A percentile compares a stretch with the other conserved stretches of the same genome.
Evolutionary conservation across 2,329 filamentous ascomycete species (phyloP).

Genomic region (Thermochaetoides dissita): DNA sequence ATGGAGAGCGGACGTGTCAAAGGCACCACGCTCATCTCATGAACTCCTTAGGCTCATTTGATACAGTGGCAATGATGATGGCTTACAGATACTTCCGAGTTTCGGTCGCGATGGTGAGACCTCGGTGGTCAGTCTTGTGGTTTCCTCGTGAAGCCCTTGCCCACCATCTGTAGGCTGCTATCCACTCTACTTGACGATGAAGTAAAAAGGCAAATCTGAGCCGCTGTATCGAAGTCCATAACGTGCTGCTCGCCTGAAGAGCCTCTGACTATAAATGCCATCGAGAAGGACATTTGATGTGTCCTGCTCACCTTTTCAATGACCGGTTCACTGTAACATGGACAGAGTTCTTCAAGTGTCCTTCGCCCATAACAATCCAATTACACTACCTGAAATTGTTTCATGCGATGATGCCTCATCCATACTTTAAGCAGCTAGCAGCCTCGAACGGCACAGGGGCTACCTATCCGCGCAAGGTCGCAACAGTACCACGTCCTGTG

Average conservation of each 20-base stretch:
- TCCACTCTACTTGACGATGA: constrained; percentile 18
- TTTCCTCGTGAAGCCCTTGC: constrained; percentile 35
- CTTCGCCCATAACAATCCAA: too few species aligned
- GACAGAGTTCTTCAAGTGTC: too few species aligned
- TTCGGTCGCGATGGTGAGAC: constrained; percentile 17
- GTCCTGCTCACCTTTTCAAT: not conserved
- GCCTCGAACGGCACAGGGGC: too few species aligned
- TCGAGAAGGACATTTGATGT: not conserved
- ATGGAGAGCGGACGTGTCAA: constrained; percentile 59
- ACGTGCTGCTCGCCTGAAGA: not conserved
- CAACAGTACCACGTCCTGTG: too few species aligned
- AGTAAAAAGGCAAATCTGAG: constrained; percentile 27
- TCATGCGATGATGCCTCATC: too few species aligned
- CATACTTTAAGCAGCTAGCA: too few species aligned
- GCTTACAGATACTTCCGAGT: constrained; percentile 63
- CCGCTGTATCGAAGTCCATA: constrained; percentile 7
- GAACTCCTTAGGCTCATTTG: not conserved
- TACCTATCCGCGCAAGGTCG: too few species aligned
- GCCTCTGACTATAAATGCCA: not conserved
- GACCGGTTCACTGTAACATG: too few species aligned
- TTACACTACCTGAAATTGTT: too few species aligned
- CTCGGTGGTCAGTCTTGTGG: constrained; percentile 25
- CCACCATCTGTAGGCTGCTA: constrained; percentile 14
- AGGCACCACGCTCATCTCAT: constrained; percentile 47
- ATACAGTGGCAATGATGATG: constrained; percentile 47